Conservation (phyloP, 768 basidiomycete genomes). For the Sutorius australiensis region DNA sequence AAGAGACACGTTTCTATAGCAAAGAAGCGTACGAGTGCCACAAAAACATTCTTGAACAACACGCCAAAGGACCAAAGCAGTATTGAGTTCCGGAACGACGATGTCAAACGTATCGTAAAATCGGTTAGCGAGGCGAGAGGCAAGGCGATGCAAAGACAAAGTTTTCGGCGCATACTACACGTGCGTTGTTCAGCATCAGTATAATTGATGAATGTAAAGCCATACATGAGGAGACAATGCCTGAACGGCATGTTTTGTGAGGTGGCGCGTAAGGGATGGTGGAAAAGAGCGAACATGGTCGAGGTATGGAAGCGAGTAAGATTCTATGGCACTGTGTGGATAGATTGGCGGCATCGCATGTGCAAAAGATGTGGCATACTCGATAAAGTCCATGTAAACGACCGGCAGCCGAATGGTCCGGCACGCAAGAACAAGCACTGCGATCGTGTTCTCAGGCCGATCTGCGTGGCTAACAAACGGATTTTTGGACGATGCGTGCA, state of each 20-base stretch:
- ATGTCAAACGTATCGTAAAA: constrained; percentile 54
- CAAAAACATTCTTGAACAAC: constrained; percentile 56
- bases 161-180: constrained; percentile 63
- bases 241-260: constrained; percentile 64
- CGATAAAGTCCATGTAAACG: constrained; percentile 69
- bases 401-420: constrained; percentile 80
- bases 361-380: constrained; percentile 40
- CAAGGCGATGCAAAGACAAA: constrained; percentile 52
- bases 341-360: constrained; percentile 6
- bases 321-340: constrained; percentile 61
- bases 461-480: constrained; percentile 32
- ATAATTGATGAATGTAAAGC: constrained; percentile 1
- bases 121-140: constrained; percentile 58
- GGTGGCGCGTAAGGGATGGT: constrained; percentile 55
- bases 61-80: constrained; percentile 75
- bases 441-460: constrained; percentile 49
- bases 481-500: constrained; percentile 5
- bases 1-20: not conserved
- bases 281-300: constrained; percentile 66
- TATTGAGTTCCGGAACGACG: constrained; percentile 69
- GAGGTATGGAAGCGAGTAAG: constrained; percentile 76
- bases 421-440: constrained; percentile 68
- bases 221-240: constrained; percentile 68
- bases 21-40: constrained; percentile 63
- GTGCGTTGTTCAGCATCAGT: constrained; percentile 11